Evolutionary conservation across 2,329 filamentous ascomycete genomes (phyloP).

Genomic region (Fusarium solani-melongenae): DNA sequence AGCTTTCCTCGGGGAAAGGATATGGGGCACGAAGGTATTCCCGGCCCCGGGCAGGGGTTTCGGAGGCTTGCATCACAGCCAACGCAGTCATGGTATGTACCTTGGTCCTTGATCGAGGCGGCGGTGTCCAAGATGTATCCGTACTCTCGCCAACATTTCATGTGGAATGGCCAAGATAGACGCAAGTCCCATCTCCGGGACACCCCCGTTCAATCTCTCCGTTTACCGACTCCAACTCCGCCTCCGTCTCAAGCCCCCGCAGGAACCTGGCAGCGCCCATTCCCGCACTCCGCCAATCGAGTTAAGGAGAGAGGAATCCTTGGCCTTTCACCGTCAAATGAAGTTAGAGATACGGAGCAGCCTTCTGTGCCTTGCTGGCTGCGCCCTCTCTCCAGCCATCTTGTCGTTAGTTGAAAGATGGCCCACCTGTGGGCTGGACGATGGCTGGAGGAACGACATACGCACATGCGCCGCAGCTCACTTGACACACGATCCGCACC

Average conservation of each 20-base stretch:
- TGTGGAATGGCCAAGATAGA: not conserved
- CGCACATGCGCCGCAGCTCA: constrained; percentile 47
- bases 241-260: constrained; percentile 6
- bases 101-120: not conserved
- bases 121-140: not conserved
- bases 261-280: constrained; percentile 17
- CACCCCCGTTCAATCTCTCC: constrained; percentile 12
- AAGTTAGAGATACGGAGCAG: not conserved
- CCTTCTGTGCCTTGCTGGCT: not conserved
- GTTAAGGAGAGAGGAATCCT: not conserved
- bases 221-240: constrained; percentile 24
- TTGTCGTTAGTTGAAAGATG: constrained; percentile 17
- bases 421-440: constrained; percentile 32
- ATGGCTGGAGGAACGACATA: constrained; percentile 40
- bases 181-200: constrained; percentile 5
- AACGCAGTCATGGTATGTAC: constrained; percentile 7
- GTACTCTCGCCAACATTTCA: not conserved
- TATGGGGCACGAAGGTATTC: constrained; percentile 3
- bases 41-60: constrained; percentile 3
- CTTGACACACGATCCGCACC: constrained; percentile 44
- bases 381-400: constrained; percentile 14
- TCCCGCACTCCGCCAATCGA: constrained; percentile 4
- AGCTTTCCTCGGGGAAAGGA: not conserved
- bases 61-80: constrained; percentile 4
- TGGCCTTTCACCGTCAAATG: not conserved